Evolutionary conservation across 1,284 basidiomycete genomes (phyloP), one percentile per base, ranked within the genome.

Genomic region (Pascua guehoae): DNA sequence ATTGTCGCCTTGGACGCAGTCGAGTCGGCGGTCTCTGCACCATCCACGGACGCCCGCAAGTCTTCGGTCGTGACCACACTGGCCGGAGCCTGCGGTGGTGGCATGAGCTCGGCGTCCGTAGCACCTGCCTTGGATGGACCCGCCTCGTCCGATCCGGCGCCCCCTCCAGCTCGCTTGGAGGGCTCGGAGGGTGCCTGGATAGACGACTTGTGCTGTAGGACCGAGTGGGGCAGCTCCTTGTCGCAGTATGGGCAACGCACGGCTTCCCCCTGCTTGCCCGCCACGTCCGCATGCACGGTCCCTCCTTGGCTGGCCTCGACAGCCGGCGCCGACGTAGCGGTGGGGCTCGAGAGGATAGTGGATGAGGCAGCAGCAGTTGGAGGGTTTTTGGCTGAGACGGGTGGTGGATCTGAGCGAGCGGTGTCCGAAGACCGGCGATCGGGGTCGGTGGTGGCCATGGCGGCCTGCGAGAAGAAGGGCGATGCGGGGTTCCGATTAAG

Each of bases 221-320:
- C 54, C 8, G 59, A 57, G 0, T 66, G 60, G 1, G 73, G 73
- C 16, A 75, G 56, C 42, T 66, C 69, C 54, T 70, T 71, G 32
- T 67, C 57, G 57, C 73, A 75, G 56, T 65, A 70, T 1, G 73
- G 73, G 53, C 73, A 75, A 59, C 68, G 65, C 56, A 73, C 63
- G 16, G 70, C 66, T 41, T 68, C 67, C 37, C 69, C 70, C 15
- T 66, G 65, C 68, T 70, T 68, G 1, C 66, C 65, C 24, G n/a
- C 47, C n/a, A 38, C 47, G 36, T 15, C 36, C 24, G 37, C 47
- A 39, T 47, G 18, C 8, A 32, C 24, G 24, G 47, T 11, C 41
- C 8, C 41, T 43, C n/a, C 37, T 14, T 38, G 46, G 5, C 36
- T 32, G 15, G 14, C 36, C 15, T 2, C 15, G 32, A 36, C 37